Evolutionary conservation across 2,329 filamentous ascomycete species (phyloP).

Genomic region (Cadophora sp.): DNA sequence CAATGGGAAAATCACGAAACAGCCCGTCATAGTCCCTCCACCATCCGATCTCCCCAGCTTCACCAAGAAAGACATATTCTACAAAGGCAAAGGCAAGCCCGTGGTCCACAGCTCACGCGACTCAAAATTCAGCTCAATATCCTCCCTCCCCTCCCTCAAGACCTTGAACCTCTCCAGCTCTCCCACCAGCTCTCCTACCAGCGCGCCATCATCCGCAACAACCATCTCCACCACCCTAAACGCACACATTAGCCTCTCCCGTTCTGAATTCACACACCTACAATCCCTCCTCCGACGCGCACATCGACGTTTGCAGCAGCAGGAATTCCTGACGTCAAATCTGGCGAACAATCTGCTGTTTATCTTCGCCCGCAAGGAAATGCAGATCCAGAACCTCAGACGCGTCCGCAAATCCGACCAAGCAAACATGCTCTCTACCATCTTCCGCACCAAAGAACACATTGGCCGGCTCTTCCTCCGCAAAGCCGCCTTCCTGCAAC

Average conservation of each 20-base stretch:
- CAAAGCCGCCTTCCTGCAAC: conserved; percentile 13
- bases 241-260: not conserved
- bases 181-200: not conserved
- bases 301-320: not conserved
- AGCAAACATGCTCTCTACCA: not conserved
- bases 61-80: conserved; percentile 14
- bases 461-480: conserved; percentile 9
- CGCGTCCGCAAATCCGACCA: conserved; percentile 1
- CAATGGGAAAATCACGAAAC: not conserved
- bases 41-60: conserved; percentile 8
- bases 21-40: not conserved
- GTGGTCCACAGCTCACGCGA: conserved; percentile 8
- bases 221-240: not conserved
- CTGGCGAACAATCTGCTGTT: conserved; percentile 18
- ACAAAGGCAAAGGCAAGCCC: conserved; percentile 18
- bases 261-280: not conserved
- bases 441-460: conserved; percentile 4
- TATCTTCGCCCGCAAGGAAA: conserved; percentile 19
- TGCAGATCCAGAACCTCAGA: not conserved
- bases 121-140: conserved; percentile 24
- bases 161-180: not conserved
- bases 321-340: conserved; percentile 19
- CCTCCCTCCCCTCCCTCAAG: conserved; percentile 11
- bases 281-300: conserved; percentile 12
- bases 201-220: not conserved